These are phyloP conservation scores for Starmerella tilneyi DNA, from an alignment of 805 yeast species.

Conservation along the genomic window DNA sequence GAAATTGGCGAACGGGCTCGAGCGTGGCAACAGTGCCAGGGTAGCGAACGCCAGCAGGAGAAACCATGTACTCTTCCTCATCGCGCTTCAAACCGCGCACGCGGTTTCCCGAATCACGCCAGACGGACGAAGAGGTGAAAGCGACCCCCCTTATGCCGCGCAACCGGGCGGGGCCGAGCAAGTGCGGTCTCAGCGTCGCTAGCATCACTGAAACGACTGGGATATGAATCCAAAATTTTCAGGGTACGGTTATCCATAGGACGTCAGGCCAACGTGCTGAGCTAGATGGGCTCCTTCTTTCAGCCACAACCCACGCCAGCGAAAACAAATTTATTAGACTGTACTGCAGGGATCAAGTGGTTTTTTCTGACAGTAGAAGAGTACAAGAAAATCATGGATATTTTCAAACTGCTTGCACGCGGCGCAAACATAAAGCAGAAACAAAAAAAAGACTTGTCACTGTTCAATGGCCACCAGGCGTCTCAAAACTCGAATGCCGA, in stretches of 20 bases:
- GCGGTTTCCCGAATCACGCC: conserved; percentile 1
- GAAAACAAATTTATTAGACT: too few species aligned
- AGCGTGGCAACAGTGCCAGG: conserved; percentile 44
- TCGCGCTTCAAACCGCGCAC: conserved; percentile 24
- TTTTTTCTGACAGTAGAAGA: not conserved
- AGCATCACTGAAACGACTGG: conserved; percentile 8
- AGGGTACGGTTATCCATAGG: conserved; percentile 7
- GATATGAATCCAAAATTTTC: conserved; percentile 15
- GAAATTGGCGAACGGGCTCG: conserved; percentile 39
- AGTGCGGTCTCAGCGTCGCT: conserved; percentile 7
- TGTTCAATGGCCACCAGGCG: conserved; percentile 24
- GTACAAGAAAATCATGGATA: conserved; percentile 39
- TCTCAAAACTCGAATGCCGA: conserved; percentile 34
- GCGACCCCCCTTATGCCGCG: conserved; percentile 14
- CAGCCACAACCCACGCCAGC: too few species aligned
- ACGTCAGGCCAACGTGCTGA: not conserved
- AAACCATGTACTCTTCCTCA: conserved; percentile 33
- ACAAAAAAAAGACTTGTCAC: conserved; percentile 30
- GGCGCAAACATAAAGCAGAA: conserved; percentile 69
- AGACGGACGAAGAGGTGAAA: conserved; percentile 4
- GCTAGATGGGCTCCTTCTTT: too few species aligned
- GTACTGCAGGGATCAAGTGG: too few species aligned
- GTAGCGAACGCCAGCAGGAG: conserved; percentile 43
- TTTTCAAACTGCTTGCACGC: conserved; percentile 70
- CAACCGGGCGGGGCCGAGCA: not conserved